Base-by-base conservation (phyloP, 192 early-diverging fungal genomes). In the Linnemannia schmuckeri region DNA sequence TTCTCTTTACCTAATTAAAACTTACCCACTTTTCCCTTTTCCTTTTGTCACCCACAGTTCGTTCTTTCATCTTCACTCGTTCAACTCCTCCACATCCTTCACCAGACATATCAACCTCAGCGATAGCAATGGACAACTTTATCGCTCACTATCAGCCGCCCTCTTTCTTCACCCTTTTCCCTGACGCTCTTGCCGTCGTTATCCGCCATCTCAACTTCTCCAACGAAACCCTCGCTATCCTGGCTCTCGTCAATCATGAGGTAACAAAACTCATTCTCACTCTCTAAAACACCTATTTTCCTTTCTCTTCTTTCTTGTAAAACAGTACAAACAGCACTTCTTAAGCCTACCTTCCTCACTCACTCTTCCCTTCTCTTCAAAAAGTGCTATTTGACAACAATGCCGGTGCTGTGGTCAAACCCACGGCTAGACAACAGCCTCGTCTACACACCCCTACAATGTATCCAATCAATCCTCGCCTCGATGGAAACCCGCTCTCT, bases 221-320 rank as follows among this genome's bases (percentile, higher is more conserved):
- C 27, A 86, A 81, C 72, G 84, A 86, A 38, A 42, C 57, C 15
- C 46, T 86, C 1, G 78, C 79, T 27, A 73, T 37, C 33, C 73
- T 86, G 9, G 70, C 75, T 24, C 79, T 80, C n/a, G 79, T 86
- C 44, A 86, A 86, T 41, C 84, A 74, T 55, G 84, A 86, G 79
- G 84, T 61, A 81, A 13, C 75, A 35, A 33, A 6, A 69, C 40
- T 8, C n/a, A 40, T 33, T 13, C 20, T 40, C 66, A 41, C 5
- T 15, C 73, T 68, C 18, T 2, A 44, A 10, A 0, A 37, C 37
- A 37, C 1, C 37, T 37, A 1, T 40, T 5, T 15, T 49, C 6
- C 49, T 52, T 22, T 41, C 35, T 55, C 33, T 40, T 20, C 30
- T 55, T 55, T 10, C 24, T n/a, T 37, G 8, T 12, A 33, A n/a